Percentiles rank a stretch among this genome's conserved stretches.
phyloP scores from a whole-genome alignment of 495 filamentous ascomycete species.

The Aspergillus hancockii region DNA sequence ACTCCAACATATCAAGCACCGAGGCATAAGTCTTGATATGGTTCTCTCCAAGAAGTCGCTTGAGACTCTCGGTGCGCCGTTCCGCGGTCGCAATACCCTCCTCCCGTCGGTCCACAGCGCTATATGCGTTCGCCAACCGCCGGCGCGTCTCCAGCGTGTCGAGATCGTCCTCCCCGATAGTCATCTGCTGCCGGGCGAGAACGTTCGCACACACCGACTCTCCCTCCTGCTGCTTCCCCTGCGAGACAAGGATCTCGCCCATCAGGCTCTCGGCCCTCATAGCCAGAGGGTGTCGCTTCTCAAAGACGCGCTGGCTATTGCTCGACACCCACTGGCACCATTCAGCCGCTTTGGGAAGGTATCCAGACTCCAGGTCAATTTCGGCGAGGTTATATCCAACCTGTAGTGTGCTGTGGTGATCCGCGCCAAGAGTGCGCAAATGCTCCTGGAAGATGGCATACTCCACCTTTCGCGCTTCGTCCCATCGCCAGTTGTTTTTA shows the following conservation, averaged over 20 bases:
- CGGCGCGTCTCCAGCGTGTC: constrained; percentile 38
- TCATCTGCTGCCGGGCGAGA: constrained; percentile 41
- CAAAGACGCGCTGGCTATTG: constrained; percentile 34
- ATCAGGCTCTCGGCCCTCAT: constrained; percentile 39
- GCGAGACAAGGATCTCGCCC: constrained; percentile 30
- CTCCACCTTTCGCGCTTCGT: constrained; percentile 33
- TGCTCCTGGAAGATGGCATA: constrained; percentile 43
- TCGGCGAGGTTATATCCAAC: constrained; percentile 36
- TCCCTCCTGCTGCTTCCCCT: constrained; percentile 33
- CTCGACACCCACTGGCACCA: constrained; percentile 39
- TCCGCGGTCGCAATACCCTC: constrained; percentile 30
- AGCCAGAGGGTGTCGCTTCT: constrained; percentile 31
- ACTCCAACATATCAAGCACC: constrained; percentile 29
- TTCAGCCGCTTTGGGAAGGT: constrained; percentile 29
- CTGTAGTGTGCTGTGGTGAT: constrained; percentile 36
- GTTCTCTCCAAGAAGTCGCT: constrained; percentile 31
- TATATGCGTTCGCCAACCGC: constrained; percentile 32
- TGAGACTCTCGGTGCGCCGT: constrained; percentile 26
- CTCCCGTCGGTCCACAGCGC: constrained; percentile 22
- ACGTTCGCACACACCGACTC: constrained; percentile 40
- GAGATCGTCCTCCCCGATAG: constrained; percentile 37
- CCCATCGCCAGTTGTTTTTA: constrained; percentile 35
- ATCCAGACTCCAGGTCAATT: constrained; percentile 31
- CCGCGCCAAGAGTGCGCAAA: constrained; percentile 32
- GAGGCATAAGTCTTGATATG: constrained; percentile 31